A percentile compares a stretch with the other conserved stretches of the same genome.
Evolutionary conservation across 805 yeast genomes (phyloP).

Genomic region (Cyberlindnera maclurae): DNA sequence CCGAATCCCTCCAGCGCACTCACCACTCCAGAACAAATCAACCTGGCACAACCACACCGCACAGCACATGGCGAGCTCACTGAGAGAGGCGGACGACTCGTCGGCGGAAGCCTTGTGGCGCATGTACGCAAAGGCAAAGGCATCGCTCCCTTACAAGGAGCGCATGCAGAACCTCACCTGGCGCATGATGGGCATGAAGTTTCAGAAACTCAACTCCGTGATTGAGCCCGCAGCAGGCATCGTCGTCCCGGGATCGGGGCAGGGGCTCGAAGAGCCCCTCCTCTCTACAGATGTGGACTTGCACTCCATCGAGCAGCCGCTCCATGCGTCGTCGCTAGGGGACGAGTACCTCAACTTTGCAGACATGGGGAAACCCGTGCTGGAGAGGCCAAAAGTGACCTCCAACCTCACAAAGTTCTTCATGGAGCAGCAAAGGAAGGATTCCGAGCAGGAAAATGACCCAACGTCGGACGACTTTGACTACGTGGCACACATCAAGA

Average conservation of each 20-base stretch:
- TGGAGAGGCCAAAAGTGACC: slow-evolving; percentile 10
- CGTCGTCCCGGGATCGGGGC: too few relatives aligned
- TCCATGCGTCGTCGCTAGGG: too few relatives aligned
- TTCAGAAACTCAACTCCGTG: slow-evolving; percentile 5
- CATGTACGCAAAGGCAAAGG: slow-evolving; percentile 71
- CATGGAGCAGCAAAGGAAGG: slow-evolving; percentile 7
- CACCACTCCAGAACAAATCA: too few relatives aligned
- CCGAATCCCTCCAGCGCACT: too few relatives aligned
- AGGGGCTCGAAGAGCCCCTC: too few relatives aligned
- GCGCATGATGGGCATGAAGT: slow-evolving; percentile 69
- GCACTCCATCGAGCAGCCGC: too few relatives aligned
- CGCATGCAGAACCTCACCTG: slow-evolving; percentile 83
- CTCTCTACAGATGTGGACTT: too few relatives aligned
- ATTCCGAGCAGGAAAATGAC: slow-evolving; percentile 24
- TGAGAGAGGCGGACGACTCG: slow-evolving; percentile 25
- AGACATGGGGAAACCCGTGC: too few relatives aligned
- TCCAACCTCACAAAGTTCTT: slow-evolving; percentile 23
- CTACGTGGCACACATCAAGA: slow-evolving; percentile 56
- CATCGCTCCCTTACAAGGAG: slow-evolving; percentile 63
- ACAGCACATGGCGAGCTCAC: slow-evolving; percentile 1
- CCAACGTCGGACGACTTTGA: slow-evolving; percentile 51
- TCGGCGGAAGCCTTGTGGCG: slow-evolving; percentile 62
- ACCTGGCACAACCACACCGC: too few relatives aligned
- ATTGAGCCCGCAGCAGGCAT: neutral
- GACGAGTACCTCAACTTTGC: slow-evolving; percentile 18